A percentile compares a stretch with the other conserved stretches of the same genome.
Conservation (phyloP, 129 eudicot genomes). For the Flaveria linearis region DNA sequence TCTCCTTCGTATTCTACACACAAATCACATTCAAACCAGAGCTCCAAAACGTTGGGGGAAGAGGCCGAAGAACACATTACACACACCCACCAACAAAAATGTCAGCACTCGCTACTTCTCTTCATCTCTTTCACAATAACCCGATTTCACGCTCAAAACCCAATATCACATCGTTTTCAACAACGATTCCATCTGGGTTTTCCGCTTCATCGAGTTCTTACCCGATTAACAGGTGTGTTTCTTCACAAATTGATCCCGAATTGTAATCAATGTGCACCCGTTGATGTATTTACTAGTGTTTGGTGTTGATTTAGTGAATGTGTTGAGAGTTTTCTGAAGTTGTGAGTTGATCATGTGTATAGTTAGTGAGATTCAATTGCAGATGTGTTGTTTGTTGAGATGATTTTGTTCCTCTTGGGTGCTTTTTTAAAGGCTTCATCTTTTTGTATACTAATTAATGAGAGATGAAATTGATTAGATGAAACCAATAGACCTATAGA, state of each 20-base stretch:
- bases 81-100: slow-evolving; percentile 1
- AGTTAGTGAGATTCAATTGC: not conserved
- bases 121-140: slow-evolving; percentile 22
- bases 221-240: slow-evolving; percentile 31
- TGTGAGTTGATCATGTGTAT: too few relatives aligned
- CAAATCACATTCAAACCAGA: slow-evolving; percentile 9
- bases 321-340: too few relatives aligned
- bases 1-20: not conserved
- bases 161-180: not conserved
- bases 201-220: slow-evolving; percentile 34
- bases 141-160: slow-evolving; percentile 22
- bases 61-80: not conserved
- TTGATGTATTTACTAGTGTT: not conserved
- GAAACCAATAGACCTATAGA: not conserved
- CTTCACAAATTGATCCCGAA: not conserved
- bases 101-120: slow-evolving; percentile 27
- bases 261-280: not conserved
- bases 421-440: not conserved
- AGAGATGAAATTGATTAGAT: not conserved
- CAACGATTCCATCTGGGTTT: slow-evolving; percentile 20
- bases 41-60: slow-evolving; percentile 27
- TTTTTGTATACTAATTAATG: not conserved
- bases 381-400: slow-evolving; percentile 4
- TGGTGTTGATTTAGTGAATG: too few relatives aligned
- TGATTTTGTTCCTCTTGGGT: not conserved